These are phyloP conservation scores for Ilyonectria mors-panacis DNA, from an alignment of 2,329 filamentous ascomycete genomes.

Conservation along the genomic window DNA sequence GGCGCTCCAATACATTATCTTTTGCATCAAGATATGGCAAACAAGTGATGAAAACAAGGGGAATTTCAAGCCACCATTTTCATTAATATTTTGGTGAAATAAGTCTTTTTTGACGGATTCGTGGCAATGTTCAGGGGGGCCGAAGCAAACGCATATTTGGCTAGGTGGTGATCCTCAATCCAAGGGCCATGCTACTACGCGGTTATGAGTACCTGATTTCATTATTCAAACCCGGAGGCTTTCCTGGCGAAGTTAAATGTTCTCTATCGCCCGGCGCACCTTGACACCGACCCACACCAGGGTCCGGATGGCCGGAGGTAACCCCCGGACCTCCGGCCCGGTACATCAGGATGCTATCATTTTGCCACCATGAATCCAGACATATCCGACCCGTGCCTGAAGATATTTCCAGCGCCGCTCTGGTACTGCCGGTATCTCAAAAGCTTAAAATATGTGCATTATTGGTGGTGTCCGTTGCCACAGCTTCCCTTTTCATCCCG, in stretches of 20 bases:
- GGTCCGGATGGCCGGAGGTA: slow-evolving; percentile 6
- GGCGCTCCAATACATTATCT: background rate
- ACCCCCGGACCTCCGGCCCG: slow-evolving; percentile 13
- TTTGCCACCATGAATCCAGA: background rate
- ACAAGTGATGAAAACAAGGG: background rate
- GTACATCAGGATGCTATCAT: background rate
- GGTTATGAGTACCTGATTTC: too few relatives aligned
- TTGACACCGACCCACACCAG: background rate
- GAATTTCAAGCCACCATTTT: too few relatives aligned
- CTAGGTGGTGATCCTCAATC: too few relatives aligned
- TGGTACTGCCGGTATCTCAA: background rate
- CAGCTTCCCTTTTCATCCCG: background rate
- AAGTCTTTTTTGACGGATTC: too few relatives aligned
- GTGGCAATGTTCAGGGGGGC: too few relatives aligned
- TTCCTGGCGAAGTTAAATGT: too few relatives aligned
- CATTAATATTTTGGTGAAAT: too few relatives aligned
- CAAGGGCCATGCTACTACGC: too few relatives aligned
- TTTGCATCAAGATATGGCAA: background rate
- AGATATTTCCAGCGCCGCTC: background rate
- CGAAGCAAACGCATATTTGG: too few relatives aligned
- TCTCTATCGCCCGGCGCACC: too few relatives aligned
- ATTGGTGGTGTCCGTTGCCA: background rate
- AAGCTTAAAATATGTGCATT: background rate
- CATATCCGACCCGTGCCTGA: background rate
- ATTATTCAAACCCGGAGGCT: too few relatives aligned